Evolutionary conservation across 768 basidiomycete species (phyloP).

Genomic region (Hygrophoropsis aurantiaca): DNA sequence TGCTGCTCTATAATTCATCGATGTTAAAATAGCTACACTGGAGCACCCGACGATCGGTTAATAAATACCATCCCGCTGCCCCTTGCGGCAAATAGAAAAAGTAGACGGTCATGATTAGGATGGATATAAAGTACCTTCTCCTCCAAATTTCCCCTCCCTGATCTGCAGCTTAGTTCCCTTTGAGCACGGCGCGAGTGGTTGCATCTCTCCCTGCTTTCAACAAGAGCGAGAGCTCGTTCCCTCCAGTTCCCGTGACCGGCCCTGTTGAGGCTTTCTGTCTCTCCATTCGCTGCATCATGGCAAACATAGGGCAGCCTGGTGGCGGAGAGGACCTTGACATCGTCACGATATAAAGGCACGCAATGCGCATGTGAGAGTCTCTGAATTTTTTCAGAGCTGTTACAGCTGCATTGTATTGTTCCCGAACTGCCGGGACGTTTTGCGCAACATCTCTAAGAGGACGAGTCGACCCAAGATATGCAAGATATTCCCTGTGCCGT

Average conservation of each 20-base stretch:
- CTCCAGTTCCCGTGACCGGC: conserved; percentile 83
- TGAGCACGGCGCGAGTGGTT: conserved; percentile 64
- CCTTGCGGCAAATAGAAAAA: conserved; percentile 8
- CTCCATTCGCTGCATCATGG: conserved; percentile 52
- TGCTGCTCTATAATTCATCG: too few relatives aligned
- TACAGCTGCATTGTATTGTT: conserved; percentile 80
- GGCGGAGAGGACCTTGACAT: conserved; percentile 68
- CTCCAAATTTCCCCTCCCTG: conserved; percentile 1
- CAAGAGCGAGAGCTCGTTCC: conserved; percentile 77
- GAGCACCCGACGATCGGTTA: conserved; percentile 6
- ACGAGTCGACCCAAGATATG: conserved; percentile 58
- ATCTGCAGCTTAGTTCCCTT: conserved; percentile 20
- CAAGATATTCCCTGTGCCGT: conserved; percentile 82
- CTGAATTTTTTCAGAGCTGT: conserved; percentile 78
- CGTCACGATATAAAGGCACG: conserved; percentile 81
- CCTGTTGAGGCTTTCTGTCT: conserved; percentile 42
- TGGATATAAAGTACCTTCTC: conserved; percentile 6
- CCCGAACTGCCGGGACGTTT: conserved; percentile 55
- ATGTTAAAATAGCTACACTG: conserved; percentile 23
- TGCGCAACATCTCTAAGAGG: conserved; percentile 63
- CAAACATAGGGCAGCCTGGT: conserved; percentile 51
- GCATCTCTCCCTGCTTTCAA: conserved; percentile 91
- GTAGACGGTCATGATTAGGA: conserved; percentile 1
- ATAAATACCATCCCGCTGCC: conserved; percentile 22
- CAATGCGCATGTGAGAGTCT: conserved; percentile 87